phyloP scores from a whole-genome alignment of 1,284 basidiomycete species.

The Salmacisia buchloeana region DNA sequence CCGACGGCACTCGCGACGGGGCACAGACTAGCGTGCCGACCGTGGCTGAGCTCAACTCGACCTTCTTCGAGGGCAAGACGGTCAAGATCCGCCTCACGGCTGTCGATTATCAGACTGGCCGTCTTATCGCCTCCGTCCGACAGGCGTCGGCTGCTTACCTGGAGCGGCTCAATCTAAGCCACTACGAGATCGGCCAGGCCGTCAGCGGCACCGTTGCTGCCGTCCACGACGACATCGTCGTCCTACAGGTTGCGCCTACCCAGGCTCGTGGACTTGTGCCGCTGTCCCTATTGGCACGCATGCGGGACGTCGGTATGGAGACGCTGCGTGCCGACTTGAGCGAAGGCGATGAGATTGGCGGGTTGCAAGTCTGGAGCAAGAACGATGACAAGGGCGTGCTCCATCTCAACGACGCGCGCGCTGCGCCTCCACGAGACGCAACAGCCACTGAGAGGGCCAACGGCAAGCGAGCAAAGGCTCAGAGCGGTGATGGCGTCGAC shows the following conservation, averaged over 20 bases:
- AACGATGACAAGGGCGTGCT: slow-evolving; percentile 81
- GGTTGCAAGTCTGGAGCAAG: slow-evolving; percentile 81
- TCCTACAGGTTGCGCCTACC: slow-evolving; percentile 51
- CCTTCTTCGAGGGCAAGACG: slow-evolving; percentile 65
- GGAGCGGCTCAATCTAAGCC: slow-evolving; percentile 42
- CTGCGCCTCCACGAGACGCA: no score
- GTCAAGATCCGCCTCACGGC: slow-evolving; percentile 78
- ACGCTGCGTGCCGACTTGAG: slow-evolving; percentile 67
- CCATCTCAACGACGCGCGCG: slow-evolving; percentile 53
- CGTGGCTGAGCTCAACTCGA: slow-evolving; percentile 52
- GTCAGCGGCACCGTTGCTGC: slow-evolving; percentile 41
- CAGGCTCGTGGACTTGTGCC: slow-evolving; percentile 43
- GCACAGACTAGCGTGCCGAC: slow-evolving; percentile 22
- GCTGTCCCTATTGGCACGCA: neutral
- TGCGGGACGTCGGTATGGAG: slow-evolving; percentile 64
- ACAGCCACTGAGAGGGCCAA: no score
- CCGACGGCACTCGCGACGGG: neutral
- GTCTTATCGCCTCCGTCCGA: slow-evolving; percentile 78
- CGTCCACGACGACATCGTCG: slow-evolving; percentile 43
- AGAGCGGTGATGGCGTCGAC: neutral
- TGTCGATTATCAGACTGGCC: slow-evolving; percentile 62
- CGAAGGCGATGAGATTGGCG: slow-evolving; percentile 67
- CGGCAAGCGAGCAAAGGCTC: no score
- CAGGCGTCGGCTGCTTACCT: slow-evolving; percentile 58
- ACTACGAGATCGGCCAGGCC: slow-evolving; percentile 41